Evolutionary conservation across 345 rosid genomes (phyloP).

Genomic region (Kernera saxatilis): DNA sequence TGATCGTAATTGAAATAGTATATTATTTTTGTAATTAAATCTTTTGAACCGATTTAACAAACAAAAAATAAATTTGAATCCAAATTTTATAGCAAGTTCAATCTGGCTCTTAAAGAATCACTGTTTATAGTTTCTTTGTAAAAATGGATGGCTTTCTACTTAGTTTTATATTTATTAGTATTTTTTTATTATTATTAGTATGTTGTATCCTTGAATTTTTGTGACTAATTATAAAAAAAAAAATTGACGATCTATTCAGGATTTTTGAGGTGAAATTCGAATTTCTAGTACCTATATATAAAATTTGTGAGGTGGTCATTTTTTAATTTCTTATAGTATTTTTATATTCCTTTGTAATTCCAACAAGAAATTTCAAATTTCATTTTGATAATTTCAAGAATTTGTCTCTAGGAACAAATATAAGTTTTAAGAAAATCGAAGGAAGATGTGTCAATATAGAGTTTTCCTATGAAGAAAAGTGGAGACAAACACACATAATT

Average conservation of each 20-base stretch:
- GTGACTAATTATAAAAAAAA: neutral
- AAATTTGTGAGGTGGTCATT: neutral
- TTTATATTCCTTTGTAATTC: no score
- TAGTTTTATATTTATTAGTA: neutral
- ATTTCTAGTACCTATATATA: neutral
- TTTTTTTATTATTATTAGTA: neutral
- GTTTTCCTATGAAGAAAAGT: constrained; percentile 4
- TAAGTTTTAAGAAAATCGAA: neutral
- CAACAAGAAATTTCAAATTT: no score
- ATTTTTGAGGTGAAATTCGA: neutral
- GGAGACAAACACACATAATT: constrained; percentile 25
- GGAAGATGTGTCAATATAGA: constrained; percentile 10
- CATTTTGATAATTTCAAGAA: no score
- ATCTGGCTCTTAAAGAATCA: neutral
- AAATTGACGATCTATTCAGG: neutral
- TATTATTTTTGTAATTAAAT: neutral
- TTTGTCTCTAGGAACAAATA: neutral
- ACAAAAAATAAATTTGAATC: neutral
- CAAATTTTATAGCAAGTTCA: neutral
- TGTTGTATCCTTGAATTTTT: neutral
- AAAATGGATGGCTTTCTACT: neutral
- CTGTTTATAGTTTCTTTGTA: neutral
- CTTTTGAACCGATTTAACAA: neutral
- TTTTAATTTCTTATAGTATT: neutral
- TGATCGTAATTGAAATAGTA: neutral